phyloP scores from a whole-genome alignment of 345 rosid genomes.

The Camelina laxa region DNA sequence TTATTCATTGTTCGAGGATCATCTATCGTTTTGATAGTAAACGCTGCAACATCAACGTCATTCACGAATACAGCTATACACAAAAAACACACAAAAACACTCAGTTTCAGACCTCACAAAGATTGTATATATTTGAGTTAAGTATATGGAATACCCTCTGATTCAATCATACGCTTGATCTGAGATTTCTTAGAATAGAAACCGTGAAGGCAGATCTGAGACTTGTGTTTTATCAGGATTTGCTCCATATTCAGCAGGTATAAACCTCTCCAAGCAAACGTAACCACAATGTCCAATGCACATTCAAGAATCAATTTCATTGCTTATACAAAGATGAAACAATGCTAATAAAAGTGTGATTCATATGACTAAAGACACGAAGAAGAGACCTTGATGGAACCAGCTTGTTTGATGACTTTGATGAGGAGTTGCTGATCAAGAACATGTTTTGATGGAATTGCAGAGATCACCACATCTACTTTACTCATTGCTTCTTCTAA shows the following conservation, averaged over 20 bases:
- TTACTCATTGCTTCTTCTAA: constrained; percentile 67
- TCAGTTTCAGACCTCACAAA: not conserved
- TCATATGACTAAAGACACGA: too few species aligned
- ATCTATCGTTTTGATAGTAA: constrained; percentile 62
- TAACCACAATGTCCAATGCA: not conserved
- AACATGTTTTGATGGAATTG: constrained; percentile 68
- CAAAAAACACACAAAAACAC: constrained; percentile 1
- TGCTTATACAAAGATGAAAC: too few species aligned
- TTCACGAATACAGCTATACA: constrained; percentile 39
- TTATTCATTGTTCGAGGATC: constrained; percentile 74
- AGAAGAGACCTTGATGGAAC: constrained; percentile 56
- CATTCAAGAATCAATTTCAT: not conserved
- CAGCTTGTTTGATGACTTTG: constrained; percentile 60
- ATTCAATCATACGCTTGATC: constrained; percentile 70
- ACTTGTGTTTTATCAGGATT: constrained; percentile 72
- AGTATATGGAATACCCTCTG: constrained; percentile 66
- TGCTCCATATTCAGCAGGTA: constrained; percentile 86
- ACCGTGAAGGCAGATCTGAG: constrained; percentile 53
- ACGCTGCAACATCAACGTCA: constrained; percentile 63
- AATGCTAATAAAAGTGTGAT: too few species aligned
- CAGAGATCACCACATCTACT: constrained; percentile 81
- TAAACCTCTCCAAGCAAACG: constrained; percentile 65
- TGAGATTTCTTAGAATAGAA: constrained; percentile 68
- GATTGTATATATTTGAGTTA: constrained; percentile 31
- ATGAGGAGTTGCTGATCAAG: constrained; percentile 71